Conservation (phyloP, 2,329 filamentous ascomycete species). For the Nigrospora osmanthi region DNA sequence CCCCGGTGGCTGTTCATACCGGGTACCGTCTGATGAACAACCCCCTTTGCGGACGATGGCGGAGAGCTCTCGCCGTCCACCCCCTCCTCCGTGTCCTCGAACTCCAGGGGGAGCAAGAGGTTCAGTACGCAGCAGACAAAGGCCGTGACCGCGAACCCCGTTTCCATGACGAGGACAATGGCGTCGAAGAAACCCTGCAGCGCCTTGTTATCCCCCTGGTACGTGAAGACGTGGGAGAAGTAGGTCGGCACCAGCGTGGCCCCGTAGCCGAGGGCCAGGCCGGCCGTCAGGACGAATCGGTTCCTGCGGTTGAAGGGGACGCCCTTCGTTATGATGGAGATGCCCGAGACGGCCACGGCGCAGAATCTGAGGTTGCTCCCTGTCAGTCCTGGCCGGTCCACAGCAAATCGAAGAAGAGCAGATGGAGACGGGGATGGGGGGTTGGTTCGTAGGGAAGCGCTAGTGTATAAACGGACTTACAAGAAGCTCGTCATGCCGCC, state of each 20-base stretch:
- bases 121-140: slow-evolving; percentile 69
- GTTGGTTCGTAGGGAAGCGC: neutral
- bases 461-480: slow-evolving; percentile 22
- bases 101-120: slow-evolving; percentile 62
- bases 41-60: too few relatives aligned
- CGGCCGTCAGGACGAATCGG: slow-evolving; percentile 73
- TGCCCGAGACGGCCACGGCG: slow-evolving; percentile 63
- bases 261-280: slow-evolving; percentile 65
- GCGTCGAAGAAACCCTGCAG: slow-evolving; percentile 70
- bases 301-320: slow-evolving; percentile 72
- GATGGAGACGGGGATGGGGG: neutral
- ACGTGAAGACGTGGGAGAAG: slow-evolving; percentile 66
- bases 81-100: slow-evolving; percentile 60
- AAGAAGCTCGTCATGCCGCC: slow-evolving; percentile 76
- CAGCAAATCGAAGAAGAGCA: neutral
- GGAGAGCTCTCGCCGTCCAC: slow-evolving; percentile 3
- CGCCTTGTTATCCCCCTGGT: slow-evolving; percentile 57
- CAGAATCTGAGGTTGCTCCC: neutral
- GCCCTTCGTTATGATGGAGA: slow-evolving; percentile 64
- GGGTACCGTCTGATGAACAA: too few relatives aligned
- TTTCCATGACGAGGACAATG: slow-evolving; percentile 65
- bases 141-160: slow-evolving; percentile 68
- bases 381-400: neutral
- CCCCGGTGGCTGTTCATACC: too few relatives aligned
- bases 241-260: slow-evolving; percentile 60